These are phyloP conservation scores for Capsella rubella DNA, from an alignment of 441 rosid genomes.

Conservation along the genomic window DNA sequence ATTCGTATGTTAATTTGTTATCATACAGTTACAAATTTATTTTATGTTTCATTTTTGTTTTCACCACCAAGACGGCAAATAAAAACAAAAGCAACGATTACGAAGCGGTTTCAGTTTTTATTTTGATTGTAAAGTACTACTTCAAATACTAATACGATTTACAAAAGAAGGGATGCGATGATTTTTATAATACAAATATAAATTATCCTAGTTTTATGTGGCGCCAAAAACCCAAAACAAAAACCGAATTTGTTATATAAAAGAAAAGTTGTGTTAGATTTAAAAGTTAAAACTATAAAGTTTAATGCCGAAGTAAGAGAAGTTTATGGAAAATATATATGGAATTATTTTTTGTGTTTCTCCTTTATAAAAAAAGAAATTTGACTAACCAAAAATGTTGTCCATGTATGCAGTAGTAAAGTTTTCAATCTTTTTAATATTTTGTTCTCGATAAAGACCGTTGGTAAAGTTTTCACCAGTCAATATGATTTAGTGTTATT, in stretches of 20 bases:
- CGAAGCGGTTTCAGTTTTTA: background rate
- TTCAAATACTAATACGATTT: too few species aligned
- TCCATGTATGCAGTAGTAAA: background rate
- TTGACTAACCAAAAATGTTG: background rate
- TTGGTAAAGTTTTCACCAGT: background rate
- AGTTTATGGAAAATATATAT: too few species aligned
- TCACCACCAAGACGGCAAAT: background rate
- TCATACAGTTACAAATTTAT: background rate
- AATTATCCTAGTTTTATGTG: background rate
- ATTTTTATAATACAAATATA: background rate
- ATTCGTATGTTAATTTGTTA: too few species aligned
- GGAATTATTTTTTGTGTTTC: too few species aligned
- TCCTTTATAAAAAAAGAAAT: too few species aligned
- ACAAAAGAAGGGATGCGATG: too few species aligned
- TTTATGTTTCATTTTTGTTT: background rate
- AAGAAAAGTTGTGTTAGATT: too few species aligned
- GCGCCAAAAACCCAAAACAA: too few species aligned
- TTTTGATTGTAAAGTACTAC: background rate
- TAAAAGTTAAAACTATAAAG: too few species aligned
- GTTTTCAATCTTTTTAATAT: background rate
- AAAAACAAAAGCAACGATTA: too few species aligned
- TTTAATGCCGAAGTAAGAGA: too few species aligned
- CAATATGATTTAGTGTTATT: background rate
- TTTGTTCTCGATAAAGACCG: background rate
- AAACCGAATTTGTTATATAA: too few species aligned